Evolutionary conservation across 164 flowering plant species (phyloP), one percentile per base, ranked within the genome.

Genomic region (Protea cynaroides): DNA sequence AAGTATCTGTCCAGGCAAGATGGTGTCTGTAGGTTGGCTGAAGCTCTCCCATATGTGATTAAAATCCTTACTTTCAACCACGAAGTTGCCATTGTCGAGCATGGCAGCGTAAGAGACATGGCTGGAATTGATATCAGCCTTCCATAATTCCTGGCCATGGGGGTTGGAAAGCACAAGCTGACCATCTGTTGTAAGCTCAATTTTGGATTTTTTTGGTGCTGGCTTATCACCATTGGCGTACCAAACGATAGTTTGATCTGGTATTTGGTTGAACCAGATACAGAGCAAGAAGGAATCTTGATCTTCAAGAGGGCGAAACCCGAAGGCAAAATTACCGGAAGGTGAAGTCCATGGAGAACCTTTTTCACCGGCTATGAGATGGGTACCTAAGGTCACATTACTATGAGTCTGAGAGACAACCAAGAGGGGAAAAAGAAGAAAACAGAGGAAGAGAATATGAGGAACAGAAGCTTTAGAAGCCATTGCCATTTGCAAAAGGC

Each of bases 271-370:
- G 52, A 49, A 49, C 52, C 52, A 49, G 19, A 49, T 49, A 7
- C 18, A 15, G 17, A 49, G 52, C 52, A 49, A 49, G 19, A 49
- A 49, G 52, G 15, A 18, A 15, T 49, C 6, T 0, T 18, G 58
- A 19, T 25, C 70, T 1, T 61, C 40, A 0, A 61, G 58, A 23
- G 61, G 36, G 5, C 38, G 59, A 65, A 79, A 79, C 10, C 82
- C 82, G 8, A 74, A 76, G 18, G 80, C 76, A 43, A 76, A 79
- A 0, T 79, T 74, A 0, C 76, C 78, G 1, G 82, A 76, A 4
- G 78, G 71, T 0, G 82, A 79, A 7, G 18, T 2, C 80, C 82
- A 76, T 11, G 21, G 34, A 71, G 24, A 72, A n/a, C 24, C 50
- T 38, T 1, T 7, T 15, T 15, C 25, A 0, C 3, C 13, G 19